Base-by-base conservation (phyloP, 352 stramenopile species). In the Phytophthora pisi region DNA sequence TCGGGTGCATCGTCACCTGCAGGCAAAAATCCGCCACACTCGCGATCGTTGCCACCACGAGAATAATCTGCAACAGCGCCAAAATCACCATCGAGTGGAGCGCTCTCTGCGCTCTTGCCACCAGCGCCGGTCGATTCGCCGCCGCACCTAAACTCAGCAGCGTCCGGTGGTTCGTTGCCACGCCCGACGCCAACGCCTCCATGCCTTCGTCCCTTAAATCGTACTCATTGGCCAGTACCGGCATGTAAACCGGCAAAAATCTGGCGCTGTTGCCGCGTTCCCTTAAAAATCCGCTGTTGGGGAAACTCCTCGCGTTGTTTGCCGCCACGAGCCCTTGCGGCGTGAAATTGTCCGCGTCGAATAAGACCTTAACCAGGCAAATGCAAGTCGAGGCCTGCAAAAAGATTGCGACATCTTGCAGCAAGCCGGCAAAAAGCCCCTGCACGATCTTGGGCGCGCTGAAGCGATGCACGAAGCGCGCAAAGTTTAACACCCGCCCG, bases 1-100 rank as follows among this genome's bases (percentile, higher is more conserved):
- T 64, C 34, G 83, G 83, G 47, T 91, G 83, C 77, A 91, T 79
- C 34, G 83, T 86, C 52, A 90, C 78, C 28, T 90, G 83, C 5
- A 91, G 65, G 49, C 81, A 90, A 68, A 91, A 90, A 62, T 91
- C 83, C 18, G 78, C 83, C 11, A 92, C 81, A 61, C 79, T 90
- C 5, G 79, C 78, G 56, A 92, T 74, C 2, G 83, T 92, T 16
- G 83, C 75, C 0, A 70, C 36, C 13, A 89, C 66, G 9, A 91
- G 52, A 50, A 88, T 79, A 16, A 81, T 36, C 20, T 85, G 74
- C 53, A 91, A 53, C 2, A 89, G 68, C 34, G 78, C 46, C 13
- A 84, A 47, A 40, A 82, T 78, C 20, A 79, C 40, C 4, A 81
- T 5, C 13, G 67, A 60, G n/a, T 78, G 70, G 2, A 74, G 15